Evolutionary conservation across 495 filamentous ascomycete species (phyloP).

Genomic region (Aspergillus biplanus): DNA sequence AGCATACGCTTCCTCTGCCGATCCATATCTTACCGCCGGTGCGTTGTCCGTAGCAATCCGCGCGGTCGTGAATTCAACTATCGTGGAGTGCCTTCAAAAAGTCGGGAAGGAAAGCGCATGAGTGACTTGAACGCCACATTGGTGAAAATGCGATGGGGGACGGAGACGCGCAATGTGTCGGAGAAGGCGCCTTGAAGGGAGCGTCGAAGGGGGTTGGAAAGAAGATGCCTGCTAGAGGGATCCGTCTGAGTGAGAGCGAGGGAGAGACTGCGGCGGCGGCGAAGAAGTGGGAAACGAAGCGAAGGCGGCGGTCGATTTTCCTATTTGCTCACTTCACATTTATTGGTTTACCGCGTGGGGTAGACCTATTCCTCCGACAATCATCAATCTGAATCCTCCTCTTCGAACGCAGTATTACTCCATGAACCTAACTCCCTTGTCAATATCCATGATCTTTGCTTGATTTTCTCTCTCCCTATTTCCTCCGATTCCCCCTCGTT

Average conservation of each 20-base stretch:
- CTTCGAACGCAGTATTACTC: too few species aligned
- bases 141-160: constrained; percentile 18
- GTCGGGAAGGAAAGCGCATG: constrained; percentile 44
- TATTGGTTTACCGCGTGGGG: not conserved
- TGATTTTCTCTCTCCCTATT: not conserved
- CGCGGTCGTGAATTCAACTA: constrained; percentile 27
- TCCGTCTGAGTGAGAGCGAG: constrained; percentile 11
- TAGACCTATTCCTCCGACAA: not conserved
- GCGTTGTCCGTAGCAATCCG: constrained; percentile 22
- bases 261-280: constrained; percentile 7
- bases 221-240: constrained; percentile 4
- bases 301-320: constrained; percentile 21
- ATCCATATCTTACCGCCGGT: constrained; percentile 64
- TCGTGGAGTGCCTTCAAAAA: constrained; percentile 45
- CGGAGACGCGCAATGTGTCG: constrained; percentile 23
- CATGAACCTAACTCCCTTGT: too few species aligned
- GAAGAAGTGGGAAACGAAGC: constrained; percentile 21
- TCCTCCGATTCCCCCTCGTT: not conserved
- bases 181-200: constrained; percentile 13
- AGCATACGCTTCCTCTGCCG: constrained; percentile 77
- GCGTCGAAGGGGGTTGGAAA: constrained; percentile 21
- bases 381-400: not conserved
- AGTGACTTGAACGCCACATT: constrained; percentile 52
- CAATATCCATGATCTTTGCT: too few species aligned
- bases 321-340: not conserved